phyloP scores from a whole-genome alignment of 2,329 filamentous ascomycete genomes.

The Sporothrix euskadiensis region DNA sequence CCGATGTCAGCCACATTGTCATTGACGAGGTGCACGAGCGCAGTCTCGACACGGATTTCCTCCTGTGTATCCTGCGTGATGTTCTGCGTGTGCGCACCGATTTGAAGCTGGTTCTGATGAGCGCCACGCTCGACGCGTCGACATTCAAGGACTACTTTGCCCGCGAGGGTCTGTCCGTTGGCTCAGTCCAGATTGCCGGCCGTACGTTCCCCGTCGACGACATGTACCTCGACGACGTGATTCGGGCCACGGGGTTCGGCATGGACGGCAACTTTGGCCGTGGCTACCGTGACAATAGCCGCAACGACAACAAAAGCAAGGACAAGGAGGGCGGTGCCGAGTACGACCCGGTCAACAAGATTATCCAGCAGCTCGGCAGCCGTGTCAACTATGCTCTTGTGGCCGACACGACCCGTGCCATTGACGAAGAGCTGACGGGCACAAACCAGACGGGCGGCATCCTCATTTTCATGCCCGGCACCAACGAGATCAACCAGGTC shows the following conservation, averaged over 20 bases:
- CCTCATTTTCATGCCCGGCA: conserved; percentile 91
- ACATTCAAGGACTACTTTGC: conserved; percentile 85
- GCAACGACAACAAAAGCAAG: not conserved
- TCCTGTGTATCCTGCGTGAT: conserved; percentile 82
- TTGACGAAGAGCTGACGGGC: conserved; percentile 71
- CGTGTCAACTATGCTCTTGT: conserved; percentile 92
- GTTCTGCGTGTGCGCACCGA: conserved; percentile 73
- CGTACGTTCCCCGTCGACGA: conserved; percentile 89
- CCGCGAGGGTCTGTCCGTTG: conserved; percentile 66
- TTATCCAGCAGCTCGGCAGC: conserved; percentile 71
- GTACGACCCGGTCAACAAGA: conserved; percentile 64
- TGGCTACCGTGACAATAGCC: not conserved
- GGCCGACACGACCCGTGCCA: conserved; percentile 73
- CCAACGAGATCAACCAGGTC: conserved; percentile 84
- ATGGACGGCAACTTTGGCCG: conserved; percentile 35
- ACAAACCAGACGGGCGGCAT: conserved; percentile 77
- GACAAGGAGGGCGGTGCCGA: not conserved
- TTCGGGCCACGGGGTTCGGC: conserved; percentile 74
- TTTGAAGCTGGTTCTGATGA: conserved; percentile 92
- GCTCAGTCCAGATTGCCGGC: conserved; percentile 81
- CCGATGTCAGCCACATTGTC: conserved; percentile 90
- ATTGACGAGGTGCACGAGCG: conserved; percentile 97
- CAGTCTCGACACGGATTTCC: conserved; percentile 90
- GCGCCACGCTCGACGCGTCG: conserved; percentile 85
- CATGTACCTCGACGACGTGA: conserved; percentile 84